Evolutionary conservation across 2,329 filamentous ascomycete genomes (phyloP).

Genomic region (Rhynchosporium graminicola): DNA sequence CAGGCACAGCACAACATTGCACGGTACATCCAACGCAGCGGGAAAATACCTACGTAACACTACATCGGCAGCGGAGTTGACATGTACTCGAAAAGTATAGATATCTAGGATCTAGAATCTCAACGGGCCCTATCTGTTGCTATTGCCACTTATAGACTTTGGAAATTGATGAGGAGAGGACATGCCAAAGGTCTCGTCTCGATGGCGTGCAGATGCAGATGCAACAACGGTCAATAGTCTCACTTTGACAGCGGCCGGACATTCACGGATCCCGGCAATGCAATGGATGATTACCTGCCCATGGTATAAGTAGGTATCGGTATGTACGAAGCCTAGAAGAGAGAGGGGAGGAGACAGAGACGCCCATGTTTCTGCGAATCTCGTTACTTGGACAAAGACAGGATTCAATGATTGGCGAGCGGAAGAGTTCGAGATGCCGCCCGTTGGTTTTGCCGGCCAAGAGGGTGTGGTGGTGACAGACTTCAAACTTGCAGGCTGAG

Average conservation of each 20-base stretch:
- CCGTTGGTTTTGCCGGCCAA: neutral
- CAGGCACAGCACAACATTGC: neutral
- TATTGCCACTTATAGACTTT: neutral
- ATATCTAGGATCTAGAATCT: neutral
- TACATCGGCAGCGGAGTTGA: neutral
- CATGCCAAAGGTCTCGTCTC: neutral
- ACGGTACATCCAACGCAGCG: neutral
- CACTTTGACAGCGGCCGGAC: neutral
- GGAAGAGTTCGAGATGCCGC: neutral
- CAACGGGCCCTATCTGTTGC: neutral
- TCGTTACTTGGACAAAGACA: neutral
- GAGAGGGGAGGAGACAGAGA: neutral
- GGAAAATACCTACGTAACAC: neutral
- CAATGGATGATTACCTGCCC: too few relatives aligned
- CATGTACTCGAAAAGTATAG: neutral
- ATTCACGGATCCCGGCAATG: neutral
- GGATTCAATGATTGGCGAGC: neutral
- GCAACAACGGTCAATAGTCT: neutral
- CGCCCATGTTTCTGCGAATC: neutral
- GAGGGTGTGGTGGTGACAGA: constrained; percentile 13
- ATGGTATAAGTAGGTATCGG: too few relatives aligned
- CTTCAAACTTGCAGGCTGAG: neutral
- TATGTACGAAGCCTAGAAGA: neutral
- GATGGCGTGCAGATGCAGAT: neutral
- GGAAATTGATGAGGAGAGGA: neutral